Evolutionary conservation across 805 yeast genomes (phyloP).

Genomic region (Yamadazyma tumulicola): DNA sequence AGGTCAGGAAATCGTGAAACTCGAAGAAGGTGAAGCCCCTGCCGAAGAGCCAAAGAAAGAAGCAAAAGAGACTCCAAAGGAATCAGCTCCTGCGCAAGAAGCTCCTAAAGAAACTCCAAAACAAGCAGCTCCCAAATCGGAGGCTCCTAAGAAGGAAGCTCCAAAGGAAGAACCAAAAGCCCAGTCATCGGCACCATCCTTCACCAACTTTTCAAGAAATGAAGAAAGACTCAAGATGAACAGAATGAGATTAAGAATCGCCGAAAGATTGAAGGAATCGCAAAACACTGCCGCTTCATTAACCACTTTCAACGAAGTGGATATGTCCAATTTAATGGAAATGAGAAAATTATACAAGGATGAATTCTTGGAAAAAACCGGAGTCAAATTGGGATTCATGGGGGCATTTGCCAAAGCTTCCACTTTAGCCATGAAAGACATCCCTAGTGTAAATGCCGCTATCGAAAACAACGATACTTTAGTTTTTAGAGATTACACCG

Average conservation of each 20-base stretch:
- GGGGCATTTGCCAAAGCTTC: slow-evolving; percentile 96
- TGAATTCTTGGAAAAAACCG: slow-evolving; percentile 89
- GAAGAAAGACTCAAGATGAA: slow-evolving; percentile 97
- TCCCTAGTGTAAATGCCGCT: slow-evolving; percentile 93
- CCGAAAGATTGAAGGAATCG: slow-evolving; percentile 98
- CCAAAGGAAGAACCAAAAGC: slow-evolving; percentile 15
- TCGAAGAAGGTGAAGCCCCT: slow-evolving; percentile 77
- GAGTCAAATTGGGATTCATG: slow-evolving; percentile 97
- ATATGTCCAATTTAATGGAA: slow-evolving; percentile 87
- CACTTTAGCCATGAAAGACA: slow-evolving; percentile 87
- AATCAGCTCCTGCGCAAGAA: slow-evolving; percentile 8
- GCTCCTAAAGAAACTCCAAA: slow-evolving; percentile 25
- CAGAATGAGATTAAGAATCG: slow-evolving; percentile 98
- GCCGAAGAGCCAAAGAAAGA: slow-evolving; percentile 29
- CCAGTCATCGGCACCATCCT: slow-evolving; percentile 22
- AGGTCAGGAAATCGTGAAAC: slow-evolving; percentile 86
- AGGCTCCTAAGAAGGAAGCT: slow-evolving; percentile 27
- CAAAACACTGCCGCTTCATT: slow-evolving; percentile 98
- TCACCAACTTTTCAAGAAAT: slow-evolving; percentile 63
- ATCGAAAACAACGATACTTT: slow-evolving; percentile 90
- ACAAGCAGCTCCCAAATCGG: slow-evolving; percentile 27
- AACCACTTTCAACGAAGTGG: slow-evolving; percentile 97
- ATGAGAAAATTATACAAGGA: slow-evolving; percentile 97
- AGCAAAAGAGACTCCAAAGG: slow-evolving; percentile 19
- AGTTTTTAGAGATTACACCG: slow-evolving; percentile 94